Evolutionary conservation across 2,329 filamentous ascomycete genomes (phyloP).

Genomic region (Coniochaeta ligniaria): DNA sequence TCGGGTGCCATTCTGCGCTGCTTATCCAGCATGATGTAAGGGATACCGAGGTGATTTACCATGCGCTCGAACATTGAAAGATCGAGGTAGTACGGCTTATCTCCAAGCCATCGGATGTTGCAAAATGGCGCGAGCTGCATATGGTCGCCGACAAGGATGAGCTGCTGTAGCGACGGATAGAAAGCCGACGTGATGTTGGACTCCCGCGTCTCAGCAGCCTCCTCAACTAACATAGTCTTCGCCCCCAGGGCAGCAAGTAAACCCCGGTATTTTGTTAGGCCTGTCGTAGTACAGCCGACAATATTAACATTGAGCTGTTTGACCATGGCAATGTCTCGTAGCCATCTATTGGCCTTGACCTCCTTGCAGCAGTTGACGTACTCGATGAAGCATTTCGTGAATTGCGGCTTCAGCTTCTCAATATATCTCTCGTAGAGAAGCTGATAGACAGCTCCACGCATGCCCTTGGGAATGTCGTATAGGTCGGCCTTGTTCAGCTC

Average conservation of each 20-base stretch:
- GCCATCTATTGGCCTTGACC: conserved; percentile 50
- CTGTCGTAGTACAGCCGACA: conserved; percentile 68
- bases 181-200: conserved; percentile 47
- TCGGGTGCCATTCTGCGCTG: conserved; percentile 55
- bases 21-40: conserved; percentile 55
- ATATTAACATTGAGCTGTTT: conserved; percentile 34
- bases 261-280: conserved; percentile 70
- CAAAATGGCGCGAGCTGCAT: conserved; percentile 69
- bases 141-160: conserved; percentile 66
- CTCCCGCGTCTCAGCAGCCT: conserved; percentile 71
- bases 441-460: conserved; percentile 61
- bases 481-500: conserved; percentile 37
- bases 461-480: conserved; percentile 46
- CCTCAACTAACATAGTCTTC: conserved; percentile 66
- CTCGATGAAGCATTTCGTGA: conserved; percentile 40
- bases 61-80: conserved; percentile 76
- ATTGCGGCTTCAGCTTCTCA: conserved; percentile 29
- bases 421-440: conserved; percentile 52
- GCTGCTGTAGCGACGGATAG: conserved; percentile 43
- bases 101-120: conserved; percentile 51
- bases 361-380: conserved; percentile 44
- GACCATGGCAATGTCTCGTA: conserved; percentile 44
- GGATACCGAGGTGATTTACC: conserved; percentile 51
- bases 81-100: conserved; percentile 57
- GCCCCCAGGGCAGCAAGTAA: conserved; percentile 61